Evolutionary conservation across 2,329 filamentous ascomycete genomes (phyloP), one percentile per base, ranked within the genome.

Genomic region (Trichophyton verrucosum): DNA sequence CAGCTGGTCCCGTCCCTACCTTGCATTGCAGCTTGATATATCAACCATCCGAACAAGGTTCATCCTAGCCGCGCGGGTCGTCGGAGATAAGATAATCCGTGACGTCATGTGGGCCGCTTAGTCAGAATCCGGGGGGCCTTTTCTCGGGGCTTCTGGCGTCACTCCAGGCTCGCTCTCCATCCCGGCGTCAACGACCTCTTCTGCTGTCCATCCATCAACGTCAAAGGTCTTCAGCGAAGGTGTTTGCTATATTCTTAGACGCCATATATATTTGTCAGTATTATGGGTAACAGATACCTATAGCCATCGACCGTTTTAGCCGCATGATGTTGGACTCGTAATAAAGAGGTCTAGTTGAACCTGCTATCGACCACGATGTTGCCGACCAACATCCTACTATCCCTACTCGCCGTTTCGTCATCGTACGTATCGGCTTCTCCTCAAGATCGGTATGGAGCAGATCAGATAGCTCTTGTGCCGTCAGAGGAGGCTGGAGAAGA

Each of bases 401-500:
- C 36, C 3, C 55, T 57, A n/a, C 55, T 57, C 55, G 33, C 22
- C 40, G 7, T 44, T 3, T 38, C 13, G 33, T 15, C 36, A 20
- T 40, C 55, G 22, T 49, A 47, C 40, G 40, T n/a, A 13, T 30
- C 57, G 57, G 40, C 40, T 36, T 36, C 44, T 59, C 42, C 27
- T 42, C 57, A 17, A 4, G 44, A 46, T 33, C 8, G n/a, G 42
- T 59, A 49, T 15, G 40, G 17, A 13, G 22, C 27, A 36, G 24
- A 59, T 27, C 40, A 47, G 27, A 38, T 47, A 20, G 40, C 57
- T 22, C 66, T 65, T 27, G 64, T 61, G 13, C 66, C 65, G 53
- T 70, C 68, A 13, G 68, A 38, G 20, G 33, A 40, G 9, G 15
- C 55, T 44, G 55, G 40, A 24, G 55, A 8, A 30, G 55, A 44